A percentile compares a stretch with the other conserved stretches of the same genome.
Conservation (phyloP, 768 basidiomycete genomes). For the Tulasnella sp. region DNA sequence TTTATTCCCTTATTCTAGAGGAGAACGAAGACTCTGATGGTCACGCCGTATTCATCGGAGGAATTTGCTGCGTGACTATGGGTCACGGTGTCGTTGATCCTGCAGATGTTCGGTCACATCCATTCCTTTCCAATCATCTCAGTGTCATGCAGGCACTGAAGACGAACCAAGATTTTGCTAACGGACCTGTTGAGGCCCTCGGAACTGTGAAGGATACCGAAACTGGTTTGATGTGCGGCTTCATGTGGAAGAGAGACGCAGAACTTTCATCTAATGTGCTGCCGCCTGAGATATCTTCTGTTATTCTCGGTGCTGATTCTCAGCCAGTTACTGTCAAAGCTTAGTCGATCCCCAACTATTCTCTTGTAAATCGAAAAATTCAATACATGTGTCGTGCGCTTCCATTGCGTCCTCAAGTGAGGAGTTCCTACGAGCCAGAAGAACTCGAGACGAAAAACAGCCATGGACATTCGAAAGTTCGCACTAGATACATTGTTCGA, state of each 20-base stretch:
- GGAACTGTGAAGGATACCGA: conserved; percentile 24
- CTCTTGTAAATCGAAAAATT: too few species aligned
- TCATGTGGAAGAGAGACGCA: conserved; percentile 8
- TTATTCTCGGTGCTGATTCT: not conserved
- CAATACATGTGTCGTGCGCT: too few species aligned
- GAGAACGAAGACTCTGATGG: conserved; percentile 22
- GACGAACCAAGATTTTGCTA: not conserved
- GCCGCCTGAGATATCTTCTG: not conserved
- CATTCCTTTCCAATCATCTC: conserved; percentile 30
- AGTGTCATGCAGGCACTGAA: conserved; percentile 25
- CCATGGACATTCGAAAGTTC: too few species aligned
- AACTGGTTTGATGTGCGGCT: conserved; percentile 25
- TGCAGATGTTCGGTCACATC: conserved; percentile 29
- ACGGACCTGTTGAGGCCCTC: conserved; percentile 10
- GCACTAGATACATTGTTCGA: too few species aligned
- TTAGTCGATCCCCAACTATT: too few species aligned
- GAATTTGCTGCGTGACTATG: conserved; percentile 28
- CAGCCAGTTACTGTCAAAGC: not conserved
- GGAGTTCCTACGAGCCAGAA: too few species aligned
- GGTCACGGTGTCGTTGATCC: conserved; percentile 30
- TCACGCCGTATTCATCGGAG: conserved; percentile 29
- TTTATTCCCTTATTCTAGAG: conserved; percentile 32
- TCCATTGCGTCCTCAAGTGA: too few species aligned
- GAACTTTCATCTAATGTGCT: not conserved
- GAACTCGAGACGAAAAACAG: too few species aligned